These are phyloP conservation scores for Cornus suecica DNA, from an alignment of 148 eudicot species.

Conservation along the genomic window DNA sequence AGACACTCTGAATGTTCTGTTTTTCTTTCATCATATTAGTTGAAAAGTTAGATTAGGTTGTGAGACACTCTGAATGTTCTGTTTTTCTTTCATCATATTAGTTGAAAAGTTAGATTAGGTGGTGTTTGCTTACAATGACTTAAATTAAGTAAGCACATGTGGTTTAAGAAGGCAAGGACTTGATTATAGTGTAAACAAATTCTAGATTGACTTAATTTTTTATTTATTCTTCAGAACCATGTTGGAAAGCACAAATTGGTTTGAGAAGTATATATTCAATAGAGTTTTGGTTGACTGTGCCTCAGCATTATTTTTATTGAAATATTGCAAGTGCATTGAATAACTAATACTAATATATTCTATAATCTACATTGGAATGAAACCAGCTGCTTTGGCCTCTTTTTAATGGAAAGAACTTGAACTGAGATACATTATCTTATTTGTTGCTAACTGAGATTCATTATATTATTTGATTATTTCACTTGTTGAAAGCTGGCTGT, in stretches of 20 bases:
- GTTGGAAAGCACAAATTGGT: constrained; percentile 11
- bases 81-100: not conserved
- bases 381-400: not conserved
- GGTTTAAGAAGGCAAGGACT: not conserved
- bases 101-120: not conserved
- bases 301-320: not conserved
- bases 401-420: constrained; percentile 7
- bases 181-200: not conserved
- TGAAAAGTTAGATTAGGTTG: not conserved
- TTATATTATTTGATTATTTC: constrained; percentile 11
- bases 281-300: constrained; percentile 21
- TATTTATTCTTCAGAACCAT: constrained; percentile 15
- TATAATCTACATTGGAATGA: too few species aligned
- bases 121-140: not conserved
- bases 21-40: not conserved
- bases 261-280: constrained; percentile 6
- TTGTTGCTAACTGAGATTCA: constrained; percentile 33
- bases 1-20: not conserved
- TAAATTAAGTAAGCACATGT: too few species aligned
- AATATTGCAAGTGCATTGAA: too few species aligned
- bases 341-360: too few species aligned
- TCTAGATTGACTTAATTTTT: not conserved
- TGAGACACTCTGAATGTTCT: not conserved
- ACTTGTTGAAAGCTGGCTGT: constrained; percentile 17
- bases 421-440: too few species aligned